Percentiles rank a stretch among this genome's conserved stretches.
Evolutionary conservation across 2,329 filamentous ascomycete genomes (phyloP).

Genomic region (Akanthomyces lecanii): DNA sequence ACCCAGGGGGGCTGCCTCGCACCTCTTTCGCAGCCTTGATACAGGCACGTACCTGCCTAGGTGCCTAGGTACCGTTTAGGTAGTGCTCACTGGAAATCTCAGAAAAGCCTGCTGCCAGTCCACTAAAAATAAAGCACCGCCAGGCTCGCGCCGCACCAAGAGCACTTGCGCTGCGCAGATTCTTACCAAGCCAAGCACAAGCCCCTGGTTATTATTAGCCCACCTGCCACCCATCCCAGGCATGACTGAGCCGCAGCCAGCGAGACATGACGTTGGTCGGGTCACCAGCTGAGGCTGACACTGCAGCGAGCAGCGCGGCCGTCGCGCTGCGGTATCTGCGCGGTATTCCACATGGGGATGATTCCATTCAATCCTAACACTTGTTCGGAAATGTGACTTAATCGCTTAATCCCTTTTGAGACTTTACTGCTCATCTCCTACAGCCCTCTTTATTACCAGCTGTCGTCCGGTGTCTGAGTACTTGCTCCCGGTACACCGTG

Average conservation of each 20-base stretch:
- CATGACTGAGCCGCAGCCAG: background rate
- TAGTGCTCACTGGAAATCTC: background rate
- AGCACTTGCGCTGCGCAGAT: background rate
- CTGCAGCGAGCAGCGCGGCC: background rate
- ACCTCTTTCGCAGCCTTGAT: too few relatives aligned
- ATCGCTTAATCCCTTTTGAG: background rate
- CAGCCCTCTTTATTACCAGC: too few relatives aligned
- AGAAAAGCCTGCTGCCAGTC: background rate
- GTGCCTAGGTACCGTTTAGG: too few relatives aligned
- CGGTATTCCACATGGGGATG: background rate
- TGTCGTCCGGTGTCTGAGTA: too few relatives aligned
- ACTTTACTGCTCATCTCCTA: background rate
- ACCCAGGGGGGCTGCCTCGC: background rate
- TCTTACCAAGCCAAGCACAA: background rate
- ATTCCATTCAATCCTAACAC: background rate
- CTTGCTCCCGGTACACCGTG: too few relatives aligned
- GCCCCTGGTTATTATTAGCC: slow-evolving; percentile 1
- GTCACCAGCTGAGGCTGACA: slow-evolving; percentile 1
- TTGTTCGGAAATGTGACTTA: background rate
- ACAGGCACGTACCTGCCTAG: too few relatives aligned
- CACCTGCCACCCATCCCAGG: background rate
- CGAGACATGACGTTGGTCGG: background rate
- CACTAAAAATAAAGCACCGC: slow-evolving; percentile 1
- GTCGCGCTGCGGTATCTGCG: background rate
- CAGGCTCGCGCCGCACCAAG: background rate